A percentile compares a stretch with the other conserved stretches of the same genome.
Conservation (phyloP, 2,329 filamentous ascomycete species). For the Aspergillus neotritici region DNA sequence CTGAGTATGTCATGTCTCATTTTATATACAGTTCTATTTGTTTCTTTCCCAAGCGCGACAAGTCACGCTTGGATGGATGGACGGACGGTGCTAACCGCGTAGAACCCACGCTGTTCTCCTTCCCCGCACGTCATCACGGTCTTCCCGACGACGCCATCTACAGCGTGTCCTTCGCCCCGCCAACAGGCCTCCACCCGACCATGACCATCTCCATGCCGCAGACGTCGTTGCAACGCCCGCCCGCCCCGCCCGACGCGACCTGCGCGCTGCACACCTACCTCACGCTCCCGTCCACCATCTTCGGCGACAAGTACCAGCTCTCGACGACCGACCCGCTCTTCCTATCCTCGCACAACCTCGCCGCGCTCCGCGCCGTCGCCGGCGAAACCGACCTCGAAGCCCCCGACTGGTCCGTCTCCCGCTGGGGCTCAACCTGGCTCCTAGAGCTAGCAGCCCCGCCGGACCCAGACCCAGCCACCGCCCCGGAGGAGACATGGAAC, state of each 20-base stretch:
- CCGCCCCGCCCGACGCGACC: conserved; percentile 43
- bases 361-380: conserved; percentile 60
- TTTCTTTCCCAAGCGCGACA: neutral
- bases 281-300: conserved; percentile 73
- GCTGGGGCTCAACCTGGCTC: conserved; percentile 75
- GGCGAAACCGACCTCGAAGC: conserved; percentile 85
- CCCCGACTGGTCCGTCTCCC: conserved; percentile 68
- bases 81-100: conserved; percentile 8
- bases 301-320: conserved; percentile 84
- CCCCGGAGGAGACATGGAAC: conserved; percentile 26
- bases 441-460: conserved; percentile 62
- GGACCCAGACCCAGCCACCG: conserved; percentile 3
- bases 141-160: conserved; percentile 51
- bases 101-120: conserved; percentile 75
- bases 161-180: conserved; percentile 58
- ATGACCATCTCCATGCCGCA: conserved; percentile 62
- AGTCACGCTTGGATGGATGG: neutral
- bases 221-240: conserved; percentile 44
- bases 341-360: conserved; percentile 72
- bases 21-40: neutral
- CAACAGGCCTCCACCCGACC: conserved; percentile 78
- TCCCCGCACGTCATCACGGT: conserved; percentile 70
- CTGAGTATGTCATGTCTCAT: conserved; percentile 47
- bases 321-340: conserved; percentile 56
- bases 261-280: conserved; percentile 76